Percentiles rank a stretch among this genome's conserved stretches.
Evolutionary conservation across 257 asterid genomes (phyloP).

Genomic region (Plectranthus barbatus): DNA sequence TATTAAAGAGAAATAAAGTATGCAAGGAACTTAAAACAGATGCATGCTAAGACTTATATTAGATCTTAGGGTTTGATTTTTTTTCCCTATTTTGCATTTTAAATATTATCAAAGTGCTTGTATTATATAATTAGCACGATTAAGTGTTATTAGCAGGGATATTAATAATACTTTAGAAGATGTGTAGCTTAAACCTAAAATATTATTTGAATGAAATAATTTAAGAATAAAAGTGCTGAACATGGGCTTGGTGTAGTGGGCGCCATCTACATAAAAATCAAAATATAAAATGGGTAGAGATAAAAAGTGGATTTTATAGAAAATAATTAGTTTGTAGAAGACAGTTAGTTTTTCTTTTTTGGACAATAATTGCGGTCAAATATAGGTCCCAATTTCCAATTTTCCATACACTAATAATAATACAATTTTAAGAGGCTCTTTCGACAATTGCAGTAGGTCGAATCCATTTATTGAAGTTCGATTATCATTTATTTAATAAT

Average conservation of each 20-base stretch:
- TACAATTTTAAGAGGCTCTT: background rate
- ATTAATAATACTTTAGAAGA: background rate
- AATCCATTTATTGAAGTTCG: too few relatives aligned
- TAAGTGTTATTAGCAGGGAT: too few relatives aligned
- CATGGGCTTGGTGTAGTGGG: background rate
- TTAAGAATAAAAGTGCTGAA: background rate
- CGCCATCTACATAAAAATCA: background rate
- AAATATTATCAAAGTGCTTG: too few relatives aligned
- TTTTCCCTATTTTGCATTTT: too few relatives aligned
- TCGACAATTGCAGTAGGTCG: too few relatives aligned
- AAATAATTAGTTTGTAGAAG: background rate
- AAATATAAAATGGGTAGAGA: background rate
- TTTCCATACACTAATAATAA: background rate
- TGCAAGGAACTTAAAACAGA: too few relatives aligned
- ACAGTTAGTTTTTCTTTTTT: background rate
- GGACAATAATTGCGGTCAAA: slow-evolving; percentile 3
- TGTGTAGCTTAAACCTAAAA: too few relatives aligned
- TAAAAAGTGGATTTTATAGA: background rate
- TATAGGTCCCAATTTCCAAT: background rate
- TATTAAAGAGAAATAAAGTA: background rate
- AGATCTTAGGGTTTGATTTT: too few relatives aligned
- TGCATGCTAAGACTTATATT: too few relatives aligned
- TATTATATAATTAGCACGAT: too few relatives aligned
- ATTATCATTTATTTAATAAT: too few relatives aligned
- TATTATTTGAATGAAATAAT: background rate